Conservation (phyloP, 192 early-diverging fungal species). For the Polychytrium aggregatum region DNA sequence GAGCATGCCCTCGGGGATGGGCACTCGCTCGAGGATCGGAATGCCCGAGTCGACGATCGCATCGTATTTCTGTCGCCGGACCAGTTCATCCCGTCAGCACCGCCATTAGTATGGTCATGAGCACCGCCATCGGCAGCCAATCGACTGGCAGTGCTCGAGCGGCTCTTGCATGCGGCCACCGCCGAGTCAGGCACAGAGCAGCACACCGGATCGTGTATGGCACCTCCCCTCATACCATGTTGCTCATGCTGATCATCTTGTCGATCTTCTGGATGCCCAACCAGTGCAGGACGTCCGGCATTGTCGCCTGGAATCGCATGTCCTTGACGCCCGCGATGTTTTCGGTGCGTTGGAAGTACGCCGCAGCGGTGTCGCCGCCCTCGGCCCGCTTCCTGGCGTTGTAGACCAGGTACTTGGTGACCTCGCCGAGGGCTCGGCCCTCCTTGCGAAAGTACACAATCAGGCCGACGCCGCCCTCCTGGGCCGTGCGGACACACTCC, state of each 20-base stretch:
- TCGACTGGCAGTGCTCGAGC: too few relatives aligned
- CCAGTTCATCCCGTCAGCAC: too few relatives aligned
- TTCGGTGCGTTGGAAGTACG: slow-evolving; percentile 80
- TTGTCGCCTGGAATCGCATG: slow-evolving; percentile 92
- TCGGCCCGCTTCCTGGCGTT: slow-evolving; percentile 72
- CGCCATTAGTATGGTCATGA: too few relatives aligned
- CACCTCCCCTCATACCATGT: slow-evolving; percentile 24
- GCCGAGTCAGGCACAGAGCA: too few relatives aligned
- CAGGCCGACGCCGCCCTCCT: slow-evolving; percentile 84
- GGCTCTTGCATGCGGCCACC: too few relatives aligned
- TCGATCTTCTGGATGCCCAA: slow-evolving; percentile 89
- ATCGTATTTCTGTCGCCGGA: slow-evolving; percentile 78
- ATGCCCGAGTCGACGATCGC: slow-evolving; percentile 81
- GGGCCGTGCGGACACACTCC: slow-evolving; percentile 77
- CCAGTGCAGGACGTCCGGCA: slow-evolving; percentile 96
- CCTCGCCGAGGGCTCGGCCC: slow-evolving; percentile 86
- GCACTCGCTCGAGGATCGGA: slow-evolving; percentile 74
- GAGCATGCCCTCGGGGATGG: slow-evolving; percentile 80
- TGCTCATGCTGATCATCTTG: slow-evolving; percentile 60
- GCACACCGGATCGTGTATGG: too few relatives aligned
- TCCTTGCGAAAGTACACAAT: slow-evolving; percentile 96
- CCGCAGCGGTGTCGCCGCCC: slow-evolving; percentile 78
- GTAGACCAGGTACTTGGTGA: slow-evolving; percentile 93
- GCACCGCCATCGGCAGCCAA: too few relatives aligned
- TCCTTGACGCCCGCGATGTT: slow-evolving; percentile 87